These are phyloP conservation scores for Blastomyces parvus DNA, from an alignment of 2,329 filamentous ascomycete genomes.

Conservation along the genomic window DNA sequence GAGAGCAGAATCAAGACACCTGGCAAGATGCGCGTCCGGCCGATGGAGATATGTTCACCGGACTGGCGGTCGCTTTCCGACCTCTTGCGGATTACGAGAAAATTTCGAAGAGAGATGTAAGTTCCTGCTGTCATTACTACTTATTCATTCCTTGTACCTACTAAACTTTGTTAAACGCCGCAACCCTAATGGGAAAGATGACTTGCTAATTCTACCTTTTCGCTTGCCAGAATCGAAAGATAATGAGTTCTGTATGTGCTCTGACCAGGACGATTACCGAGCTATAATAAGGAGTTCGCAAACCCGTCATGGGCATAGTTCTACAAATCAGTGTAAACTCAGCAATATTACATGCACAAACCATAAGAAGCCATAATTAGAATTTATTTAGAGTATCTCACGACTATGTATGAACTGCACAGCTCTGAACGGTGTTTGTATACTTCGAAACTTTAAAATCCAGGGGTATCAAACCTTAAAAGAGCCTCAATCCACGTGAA, in stretches of 20 bases:
- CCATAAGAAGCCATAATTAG: background rate
- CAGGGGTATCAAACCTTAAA: background rate
- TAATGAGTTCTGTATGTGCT: background rate
- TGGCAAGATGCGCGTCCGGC: background rate
- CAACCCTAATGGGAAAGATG: background rate
- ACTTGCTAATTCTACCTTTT: background rate
- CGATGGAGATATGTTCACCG: background rate
- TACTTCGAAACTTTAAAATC: background rate
- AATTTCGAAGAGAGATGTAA: background rate
- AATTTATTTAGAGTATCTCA: background rate
- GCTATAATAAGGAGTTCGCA: background rate
- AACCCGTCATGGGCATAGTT: too few relatives aligned
- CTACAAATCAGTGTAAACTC: background rate
- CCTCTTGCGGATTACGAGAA: background rate
- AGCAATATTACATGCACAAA: background rate
- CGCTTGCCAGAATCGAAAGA: background rate
- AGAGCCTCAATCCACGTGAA: background rate
- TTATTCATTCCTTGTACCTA: background rate
- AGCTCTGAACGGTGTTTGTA: background rate
- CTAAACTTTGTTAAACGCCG: too few relatives aligned
- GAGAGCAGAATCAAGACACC: background rate
- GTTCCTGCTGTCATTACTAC: too few relatives aligned
- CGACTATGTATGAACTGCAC: background rate
- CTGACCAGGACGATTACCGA: background rate
- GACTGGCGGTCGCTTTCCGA: background rate